Evolutionary conservation across 1,284 basidiomycete species (phyloP).

Genomic region (Fomitopsis pinicola): DNA sequence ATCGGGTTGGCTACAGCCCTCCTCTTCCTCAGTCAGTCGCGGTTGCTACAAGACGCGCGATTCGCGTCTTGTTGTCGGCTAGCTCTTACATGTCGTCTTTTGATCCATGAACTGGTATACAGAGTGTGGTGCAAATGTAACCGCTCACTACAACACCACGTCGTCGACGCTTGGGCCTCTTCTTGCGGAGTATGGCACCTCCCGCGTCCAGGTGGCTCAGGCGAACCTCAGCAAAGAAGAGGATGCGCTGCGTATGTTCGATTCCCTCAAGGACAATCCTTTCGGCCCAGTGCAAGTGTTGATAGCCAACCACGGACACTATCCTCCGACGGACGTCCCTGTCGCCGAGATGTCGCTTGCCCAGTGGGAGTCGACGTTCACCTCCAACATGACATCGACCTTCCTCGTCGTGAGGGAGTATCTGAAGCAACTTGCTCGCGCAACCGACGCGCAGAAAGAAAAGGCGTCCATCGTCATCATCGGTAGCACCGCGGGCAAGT

Average conservation of each 20-base stretch:
- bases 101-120: background rate
- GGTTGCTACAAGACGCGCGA: no score
- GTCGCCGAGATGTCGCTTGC: constrained; percentile 57
- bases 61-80: no score
- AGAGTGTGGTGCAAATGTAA: constrained; percentile 70
- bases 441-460: constrained; percentile 38
- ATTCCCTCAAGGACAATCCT: constrained; percentile 19
- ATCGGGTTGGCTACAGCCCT: constrained; percentile 58
- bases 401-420: constrained; percentile 67
- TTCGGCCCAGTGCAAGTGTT: constrained; percentile 54
- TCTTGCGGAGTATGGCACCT: constrained; percentile 30
- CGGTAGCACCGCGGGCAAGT: constrained; percentile 71
- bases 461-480: constrained; percentile 61
- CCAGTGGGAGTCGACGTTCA: constrained; percentile 62
- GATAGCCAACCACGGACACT: constrained; percentile 66
- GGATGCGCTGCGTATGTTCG: constrained; percentile 45
- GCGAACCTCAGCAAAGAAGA: constrained; percentile 57
- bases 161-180: constrained; percentile 41
- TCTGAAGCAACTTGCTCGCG: constrained; percentile 41
- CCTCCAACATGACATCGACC: constrained; percentile 62
- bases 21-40: constrained; percentile 50
- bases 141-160: constrained; percentile 69
- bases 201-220: constrained; percentile 39
- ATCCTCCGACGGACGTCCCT: constrained; percentile 40
- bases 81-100: background rate